Conservation (phyloP, 78 protist species). For the Dictyostelium citrinum region DNA sequence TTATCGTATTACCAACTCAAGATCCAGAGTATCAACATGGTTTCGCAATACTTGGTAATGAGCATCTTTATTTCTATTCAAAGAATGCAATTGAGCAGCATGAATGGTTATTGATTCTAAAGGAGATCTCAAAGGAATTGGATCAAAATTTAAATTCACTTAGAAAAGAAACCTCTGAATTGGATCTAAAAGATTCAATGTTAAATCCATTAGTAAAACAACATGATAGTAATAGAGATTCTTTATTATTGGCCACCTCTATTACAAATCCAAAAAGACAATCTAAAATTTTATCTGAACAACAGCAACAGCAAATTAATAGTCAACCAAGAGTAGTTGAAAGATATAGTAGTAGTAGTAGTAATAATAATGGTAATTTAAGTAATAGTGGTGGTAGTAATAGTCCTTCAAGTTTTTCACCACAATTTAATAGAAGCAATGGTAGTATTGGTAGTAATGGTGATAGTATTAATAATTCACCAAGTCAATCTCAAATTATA, state of each 20-base stretch:
- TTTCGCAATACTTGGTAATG: constrained; percentile 59
- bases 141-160: constrained; percentile 21
- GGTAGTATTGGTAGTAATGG: background rate
- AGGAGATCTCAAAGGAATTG: constrained; percentile 38
- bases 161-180: constrained; percentile 8
- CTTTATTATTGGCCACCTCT: background rate
- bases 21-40: constrained; percentile 43
- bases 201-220: constrained; percentile 30
- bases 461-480: background rate
- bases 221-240: constrained; percentile 11
- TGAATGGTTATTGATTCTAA: constrained; percentile 43
- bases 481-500: background rate
- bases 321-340: constrained; percentile 7
- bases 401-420: background rate
- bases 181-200: background rate
- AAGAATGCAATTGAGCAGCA: constrained; percentile 41
- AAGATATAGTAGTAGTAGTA: background rate
- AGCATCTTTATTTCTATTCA: constrained; percentile 60
- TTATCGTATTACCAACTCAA: constrained; percentile 27
- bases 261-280: constrained; percentile 44
- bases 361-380: background rate
- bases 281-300: background rate
- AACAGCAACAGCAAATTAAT: background rate
- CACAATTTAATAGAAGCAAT: background rate
- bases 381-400: background rate